Evolutionary conservation across 192 early-diverging fungal genomes (phyloP), one percentile per base, ranked within the genome.

Genomic region (Mortierella antarctica): DNA sequence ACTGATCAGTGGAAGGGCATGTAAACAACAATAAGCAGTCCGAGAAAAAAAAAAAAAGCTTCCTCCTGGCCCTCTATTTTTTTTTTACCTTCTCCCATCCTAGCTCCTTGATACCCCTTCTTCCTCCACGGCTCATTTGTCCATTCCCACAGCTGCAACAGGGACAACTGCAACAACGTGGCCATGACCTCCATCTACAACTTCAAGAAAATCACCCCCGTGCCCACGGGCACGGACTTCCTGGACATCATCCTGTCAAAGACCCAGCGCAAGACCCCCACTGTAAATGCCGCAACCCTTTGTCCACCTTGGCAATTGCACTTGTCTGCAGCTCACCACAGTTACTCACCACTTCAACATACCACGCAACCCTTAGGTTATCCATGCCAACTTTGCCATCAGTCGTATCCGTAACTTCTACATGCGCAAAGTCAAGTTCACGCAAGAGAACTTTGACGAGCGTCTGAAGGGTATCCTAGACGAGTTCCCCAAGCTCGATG

Each of bases 391-490:
- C 71, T 99, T 97, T 89, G 94, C 96, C 82, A 99, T 99, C 87
- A 92, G 94, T 20, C 88, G 98, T 69, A 99, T 99, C 74, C 85
- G 97, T 56, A 92, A 95, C 78, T 99, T 99, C 81, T 99, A 99
- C 82, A 99, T 98, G 96, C 93, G 98, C 77, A 99, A 99, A 83
- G 97, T 99, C 84, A 98, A 98, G 91, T 99, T 97, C 84, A 96
- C 97, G 20, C 97, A 99, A 85, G 94, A 95, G 65, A 85, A 85
- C 64, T 99, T 99, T 78, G 97, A 99, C 65, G 98, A 99, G 80
- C 97, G 97, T 86, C 88, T 99, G 68, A 91, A 93, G 67, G 88
- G 91, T 65, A 98, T 99, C 65, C 87, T 99, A n/a, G 89, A 90
- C 40, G 97, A 98, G 82, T 99, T 99, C 75, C 98, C 98, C 6